Conservation (phyloP, 208 protist species). For the Trypanosoma melophagium region DNA sequence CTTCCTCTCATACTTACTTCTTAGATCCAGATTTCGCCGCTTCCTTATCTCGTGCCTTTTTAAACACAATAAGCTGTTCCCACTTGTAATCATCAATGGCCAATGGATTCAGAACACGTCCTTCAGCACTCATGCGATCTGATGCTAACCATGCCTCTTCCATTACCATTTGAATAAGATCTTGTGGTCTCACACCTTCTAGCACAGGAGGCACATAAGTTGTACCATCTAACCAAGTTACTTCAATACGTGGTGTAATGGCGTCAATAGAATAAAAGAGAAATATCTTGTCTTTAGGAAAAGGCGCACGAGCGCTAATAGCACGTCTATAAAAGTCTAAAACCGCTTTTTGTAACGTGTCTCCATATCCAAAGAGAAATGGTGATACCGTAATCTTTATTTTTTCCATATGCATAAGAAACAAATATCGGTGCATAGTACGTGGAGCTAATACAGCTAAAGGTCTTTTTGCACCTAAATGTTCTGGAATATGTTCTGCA, state of each 20-base stretch:
- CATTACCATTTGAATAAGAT: conserved; percentile 92
- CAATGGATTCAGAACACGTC: conserved; percentile 75
- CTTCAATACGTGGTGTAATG: conserved; percentile 86
- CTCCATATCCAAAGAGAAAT: conserved; percentile 84
- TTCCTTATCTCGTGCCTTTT: conserved; percentile 82
- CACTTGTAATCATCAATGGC: conserved; percentile 92
- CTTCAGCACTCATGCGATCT: conserved; percentile 85
- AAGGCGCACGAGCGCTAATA: conserved; percentile 74
- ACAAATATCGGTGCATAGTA: conserved; percentile 76
- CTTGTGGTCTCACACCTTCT: conserved; percentile 74
- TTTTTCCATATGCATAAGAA: conserved; percentile 91
- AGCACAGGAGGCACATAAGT: conserved; percentile 82
- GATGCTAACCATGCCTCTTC: conserved; percentile 86
- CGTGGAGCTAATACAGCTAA: conserved; percentile 80
- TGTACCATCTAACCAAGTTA: conserved; percentile 87
- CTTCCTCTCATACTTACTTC: conserved; percentile 19
- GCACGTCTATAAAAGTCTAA: conserved; percentile 88
- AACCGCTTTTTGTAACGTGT: conserved; percentile 79
- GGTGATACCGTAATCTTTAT: conserved; percentile 83
- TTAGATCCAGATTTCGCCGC: conserved; percentile 33
- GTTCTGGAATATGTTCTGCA: conserved; percentile 83
- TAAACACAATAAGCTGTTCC: conserved; percentile 88
- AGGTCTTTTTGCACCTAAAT: conserved; percentile 82
- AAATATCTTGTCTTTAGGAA: conserved; percentile 87
- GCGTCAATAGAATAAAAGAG: conserved; percentile 86